Evolutionary conservation across 176 grass and related monocot species (phyloP), one percentile per base, ranked within the genome.

Genomic region (Rhipidocladum racemiflorum): DNA sequence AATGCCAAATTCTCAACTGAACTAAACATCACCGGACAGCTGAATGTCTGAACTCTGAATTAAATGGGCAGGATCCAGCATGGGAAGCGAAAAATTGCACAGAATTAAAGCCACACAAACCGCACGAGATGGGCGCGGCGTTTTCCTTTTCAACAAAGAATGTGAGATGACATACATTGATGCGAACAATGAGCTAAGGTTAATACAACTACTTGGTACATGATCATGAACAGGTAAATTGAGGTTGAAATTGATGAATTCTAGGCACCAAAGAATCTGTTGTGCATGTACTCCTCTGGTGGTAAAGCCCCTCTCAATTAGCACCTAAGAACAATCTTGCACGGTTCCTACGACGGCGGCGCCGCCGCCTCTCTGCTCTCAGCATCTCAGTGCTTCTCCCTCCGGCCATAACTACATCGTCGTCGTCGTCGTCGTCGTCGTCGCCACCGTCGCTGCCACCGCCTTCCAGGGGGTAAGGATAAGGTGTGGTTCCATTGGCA

Each of bases 171-270:
- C 66, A 73, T 81, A 76, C 69, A 91, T 81, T 77, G 85, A 85
- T 68, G 65, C 13, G 25, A 91, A 65, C 78, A 85, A 83, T 88
- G 78, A 82, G 27, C 59, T 85, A 61, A 64, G 80, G 83, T 86
- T 82, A 88, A 85, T 34, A 85, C 35, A 82, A 68, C 79, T 90
- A 83, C 49, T 78, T 68, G 78, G 84, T 90, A 85, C 84, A 95
- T 65, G 86, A 92, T 65, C 78, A 86, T 84, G 87, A 92, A 92
- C 87, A 89, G 82, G 90, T 87, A 88, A 92, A 87, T 72, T 76
- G 68, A 82, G 77, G 63, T 6, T 35, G 61, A 78, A 87, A 89
- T 86, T 76, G 84, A 87, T 91, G 82, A 85, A 86, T 86, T 87
- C 84, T 25, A 57, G 45, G 53, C 75, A 81, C 81, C 89, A 72